Evolutionary conservation across 306 rosid species (phyloP).

Genomic region (Inga oerstediana): DNA sequence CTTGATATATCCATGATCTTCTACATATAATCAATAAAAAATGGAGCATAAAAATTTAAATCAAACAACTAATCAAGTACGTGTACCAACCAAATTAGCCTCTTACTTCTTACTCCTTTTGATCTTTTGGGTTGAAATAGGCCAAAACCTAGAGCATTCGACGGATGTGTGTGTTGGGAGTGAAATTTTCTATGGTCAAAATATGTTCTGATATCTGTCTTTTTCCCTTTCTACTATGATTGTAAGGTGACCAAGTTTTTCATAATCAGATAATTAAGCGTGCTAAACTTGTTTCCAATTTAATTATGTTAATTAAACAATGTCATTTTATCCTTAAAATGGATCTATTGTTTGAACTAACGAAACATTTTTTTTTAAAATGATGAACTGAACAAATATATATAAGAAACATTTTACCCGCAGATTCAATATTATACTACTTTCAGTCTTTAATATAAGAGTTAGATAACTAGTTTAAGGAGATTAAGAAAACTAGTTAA

Average conservation of each 20-base stretch:
- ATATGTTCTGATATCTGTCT: neutral
- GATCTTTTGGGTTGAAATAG: neutral
- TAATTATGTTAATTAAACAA: neutral
- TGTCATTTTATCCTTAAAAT: neutral
- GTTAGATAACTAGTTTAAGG: too few species aligned
- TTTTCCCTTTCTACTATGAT: neutral
- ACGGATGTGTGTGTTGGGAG: neutral
- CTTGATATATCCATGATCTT: neutral
- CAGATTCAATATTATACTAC: neutral
- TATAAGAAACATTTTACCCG: neutral
- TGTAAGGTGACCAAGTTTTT: slow-evolving; percentile 6
- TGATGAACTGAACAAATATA: neutral
- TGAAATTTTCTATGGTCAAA: neutral
- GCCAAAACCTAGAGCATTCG: slow-evolving; percentile 8
- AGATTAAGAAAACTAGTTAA: too few species aligned
- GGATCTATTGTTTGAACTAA: neutral
- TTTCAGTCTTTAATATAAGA: too few species aligned
- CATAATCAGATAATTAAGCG: neutral
- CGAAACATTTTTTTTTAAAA: neutral
- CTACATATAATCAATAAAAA: neutral
- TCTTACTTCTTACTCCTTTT: slow-evolving; percentile 11
- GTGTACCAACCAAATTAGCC: neutral
- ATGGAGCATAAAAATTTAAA: neutral
- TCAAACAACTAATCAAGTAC: neutral
- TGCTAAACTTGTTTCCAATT: neutral